These are phyloP conservation scores for Penicillium verhagenii DNA, from an alignment of 495 filamentous ascomycete species.

Conservation along the genomic window DNA sequence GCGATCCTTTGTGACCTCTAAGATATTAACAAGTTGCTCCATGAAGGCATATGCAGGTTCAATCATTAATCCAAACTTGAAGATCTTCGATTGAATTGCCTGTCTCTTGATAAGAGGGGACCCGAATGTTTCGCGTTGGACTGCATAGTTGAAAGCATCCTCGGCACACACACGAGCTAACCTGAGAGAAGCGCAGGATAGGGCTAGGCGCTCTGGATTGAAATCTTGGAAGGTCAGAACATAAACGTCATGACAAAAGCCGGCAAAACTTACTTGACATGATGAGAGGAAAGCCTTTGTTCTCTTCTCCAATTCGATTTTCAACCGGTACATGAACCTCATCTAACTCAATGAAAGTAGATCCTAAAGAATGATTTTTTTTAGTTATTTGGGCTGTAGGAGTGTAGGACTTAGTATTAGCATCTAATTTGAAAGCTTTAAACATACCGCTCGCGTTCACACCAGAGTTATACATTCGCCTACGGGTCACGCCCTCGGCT, in stretches of 20 bases:
- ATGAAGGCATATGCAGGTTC: constrained; percentile 50
- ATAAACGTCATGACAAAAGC: neutral
- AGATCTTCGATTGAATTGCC: constrained; percentile 48
- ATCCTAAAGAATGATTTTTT: constrained; percentile 24
- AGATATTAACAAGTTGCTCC: constrained; percentile 48
- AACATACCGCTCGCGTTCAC: constrained; percentile 40
- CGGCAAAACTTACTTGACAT: constrained; percentile 40
- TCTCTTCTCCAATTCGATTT: constrained; percentile 45
- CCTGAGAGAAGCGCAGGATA: constrained; percentile 42
- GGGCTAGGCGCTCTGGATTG: constrained; percentile 45
- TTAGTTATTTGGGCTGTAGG: neutral
- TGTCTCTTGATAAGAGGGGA: constrained; percentile 45
- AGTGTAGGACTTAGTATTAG: neutral
- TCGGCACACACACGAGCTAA: constrained; percentile 48
- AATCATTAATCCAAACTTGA: constrained; percentile 49
- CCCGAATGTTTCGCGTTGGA: constrained; percentile 50
- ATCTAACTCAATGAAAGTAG: constrained; percentile 49
- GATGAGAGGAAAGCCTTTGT: constrained; percentile 48
- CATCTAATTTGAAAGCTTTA: too few species aligned
- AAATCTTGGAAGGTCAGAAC: constrained; percentile 33
- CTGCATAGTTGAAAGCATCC: constrained; percentile 49
- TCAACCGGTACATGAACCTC: constrained; percentile 45
- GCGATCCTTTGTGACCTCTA: constrained; percentile 38
- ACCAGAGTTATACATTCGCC: constrained; percentile 78
- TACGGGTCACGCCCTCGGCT: constrained; percentile 52